A percentile compares a stretch with the other conserved stretches of the same genome.
These are phyloP conservation scores for Epichloe hybrida DNA, from an alignment of 2,329 filamentous ascomycete genomes.

Conservation along the genomic window DNA sequence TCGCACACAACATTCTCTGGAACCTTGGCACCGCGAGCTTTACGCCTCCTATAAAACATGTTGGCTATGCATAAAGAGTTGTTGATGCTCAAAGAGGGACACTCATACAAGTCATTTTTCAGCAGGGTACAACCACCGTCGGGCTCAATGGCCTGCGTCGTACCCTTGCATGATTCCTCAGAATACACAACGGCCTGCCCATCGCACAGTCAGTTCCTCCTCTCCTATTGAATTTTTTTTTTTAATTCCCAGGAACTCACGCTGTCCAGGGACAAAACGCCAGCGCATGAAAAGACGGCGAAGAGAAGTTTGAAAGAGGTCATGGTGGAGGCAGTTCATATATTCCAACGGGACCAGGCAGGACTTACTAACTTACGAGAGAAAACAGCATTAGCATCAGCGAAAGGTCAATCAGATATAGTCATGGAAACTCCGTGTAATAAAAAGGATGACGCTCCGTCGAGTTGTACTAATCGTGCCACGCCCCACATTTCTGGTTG, in stretches of 20 bases:
- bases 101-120: background rate
- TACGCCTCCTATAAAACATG: background rate
- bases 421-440: too few species aligned
- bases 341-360: too few species aligned
- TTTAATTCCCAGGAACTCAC: background rate
- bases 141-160: background rate
- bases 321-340: background rate
- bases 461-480: too few species aligned
- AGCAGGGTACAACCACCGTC: constrained; percentile 1
- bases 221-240: too few species aligned
- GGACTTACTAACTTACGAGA: too few species aligned
- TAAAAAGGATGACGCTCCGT: too few species aligned
- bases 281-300: background rate
- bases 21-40: background rate
- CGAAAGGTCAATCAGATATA: too few species aligned
- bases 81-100: background rate
- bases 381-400: too few species aligned
- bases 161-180: background rate
- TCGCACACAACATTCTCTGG: background rate
- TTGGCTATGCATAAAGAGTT: background rate
- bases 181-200: constrained; percentile 1
- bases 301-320: background rate
- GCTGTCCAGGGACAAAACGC: background rate
- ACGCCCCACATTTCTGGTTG: too few species aligned
- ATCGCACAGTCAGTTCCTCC: background rate